phyloP scores from a whole-genome alignment of 331 rosid species.

The Malus hybrid region DNA sequence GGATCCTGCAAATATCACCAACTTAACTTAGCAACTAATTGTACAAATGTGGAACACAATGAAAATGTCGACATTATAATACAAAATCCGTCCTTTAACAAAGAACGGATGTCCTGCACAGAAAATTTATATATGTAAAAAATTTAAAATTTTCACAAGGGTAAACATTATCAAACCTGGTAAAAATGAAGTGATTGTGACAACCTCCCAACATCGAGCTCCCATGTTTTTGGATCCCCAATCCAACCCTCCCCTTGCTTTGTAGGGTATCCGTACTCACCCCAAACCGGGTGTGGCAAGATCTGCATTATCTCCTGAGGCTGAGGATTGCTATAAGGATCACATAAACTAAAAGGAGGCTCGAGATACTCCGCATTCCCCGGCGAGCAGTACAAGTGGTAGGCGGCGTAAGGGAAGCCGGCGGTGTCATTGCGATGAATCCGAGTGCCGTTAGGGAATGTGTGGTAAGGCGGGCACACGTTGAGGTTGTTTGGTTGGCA shows the following conservation, averaged over 20 bases:
- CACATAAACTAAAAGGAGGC: constrained; percentile 36
- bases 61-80: too few relatives aligned
- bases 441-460: constrained; percentile 24
- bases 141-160: background rate
- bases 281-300: constrained; percentile 53
- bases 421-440: constrained; percentile 38
- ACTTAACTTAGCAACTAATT: background rate
- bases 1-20: constrained; percentile 30
- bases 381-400: constrained; percentile 45
- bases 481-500: constrained; percentile 22
- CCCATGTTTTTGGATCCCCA: constrained; percentile 51
- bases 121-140: too few relatives aligned
- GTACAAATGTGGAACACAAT: background rate
- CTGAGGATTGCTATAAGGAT: constrained; percentile 51
- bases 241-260: constrained; percentile 48
- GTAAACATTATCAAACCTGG: constrained; percentile 28
- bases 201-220: constrained; percentile 45
- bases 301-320: constrained; percentile 52
- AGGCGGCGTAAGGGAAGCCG: constrained; percentile 42
- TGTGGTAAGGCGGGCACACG: constrained; percentile 49
- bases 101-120: too few relatives aligned
- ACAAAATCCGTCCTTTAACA: too few relatives aligned
- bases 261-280: constrained; percentile 39
- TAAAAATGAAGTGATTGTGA: constrained; percentile 39
- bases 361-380: constrained; percentile 36